Evolutionary conservation across 345 rosid species (phyloP), one percentile per base, ranked within the genome.

Genomic region (Eutrema japonicum): DNA sequence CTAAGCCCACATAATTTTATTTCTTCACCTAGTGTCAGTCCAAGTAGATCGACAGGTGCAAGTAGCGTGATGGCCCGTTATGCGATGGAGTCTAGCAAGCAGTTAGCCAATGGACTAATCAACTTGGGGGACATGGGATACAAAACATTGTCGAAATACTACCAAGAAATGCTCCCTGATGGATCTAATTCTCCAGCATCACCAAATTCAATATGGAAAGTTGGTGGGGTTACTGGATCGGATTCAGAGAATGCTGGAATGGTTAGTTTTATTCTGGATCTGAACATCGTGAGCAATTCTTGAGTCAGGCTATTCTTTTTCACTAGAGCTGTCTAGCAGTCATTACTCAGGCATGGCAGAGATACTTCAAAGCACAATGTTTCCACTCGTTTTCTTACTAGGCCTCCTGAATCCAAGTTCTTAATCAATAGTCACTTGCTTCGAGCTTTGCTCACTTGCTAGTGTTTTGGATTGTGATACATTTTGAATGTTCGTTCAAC

Each of bases 11-110:
- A 92, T 72, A 87, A 82, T 77, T 84, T 90, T 76, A 76, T 81
- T 59, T 92, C 90, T 78, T 83, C 91, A 59, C 85, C 92, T 38
- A 92, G 92, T 73, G 86, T 83, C 64, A 92, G 98, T 80, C 97
- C 98, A 64, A 86, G 92, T 76, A 82, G 90, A 70, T 88, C 96
- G 13, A 90, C 98, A 29, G 83, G 91, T 74, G 87, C 85, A 74
- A 88, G 93, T 66, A 87, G 79, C 69, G 54, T 95, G 88, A 85
- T 95, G 83, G 99, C 96, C 71, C 91, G 96, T 42, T 95, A 87
- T 87, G 99, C 98, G 37, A 89, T 90, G 97, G 99, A 92, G 82
- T 89, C 96, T 80, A 79, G 96, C 75, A 94, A 92, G 75, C 93
- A 91, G 54, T 79, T 94, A 67, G 98, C 97, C 72, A 77, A 84